Evolutionary conservation across 305 asterid genomes (phyloP).

Genomic region (Petunia hybrid): DNA sequence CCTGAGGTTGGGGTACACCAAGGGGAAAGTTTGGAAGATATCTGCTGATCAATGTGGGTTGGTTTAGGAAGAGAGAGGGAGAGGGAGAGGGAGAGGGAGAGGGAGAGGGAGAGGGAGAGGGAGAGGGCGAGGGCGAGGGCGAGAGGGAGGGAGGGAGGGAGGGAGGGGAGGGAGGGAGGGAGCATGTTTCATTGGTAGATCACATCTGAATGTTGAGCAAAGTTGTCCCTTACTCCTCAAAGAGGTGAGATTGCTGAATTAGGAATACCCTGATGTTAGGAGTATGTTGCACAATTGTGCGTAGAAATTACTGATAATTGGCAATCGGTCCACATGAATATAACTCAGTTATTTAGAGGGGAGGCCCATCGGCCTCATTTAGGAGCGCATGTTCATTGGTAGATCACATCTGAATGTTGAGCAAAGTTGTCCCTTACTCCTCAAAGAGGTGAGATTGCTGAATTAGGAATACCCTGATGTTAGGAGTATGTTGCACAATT

Average conservation of each 20-base stretch:
- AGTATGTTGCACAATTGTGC: no score
- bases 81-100: accelerated
- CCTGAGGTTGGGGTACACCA: not conserved
- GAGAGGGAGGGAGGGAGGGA: no score
- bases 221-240: not conserved
- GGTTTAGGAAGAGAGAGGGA: no score
- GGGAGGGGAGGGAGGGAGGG: no score
- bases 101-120: not conserved
- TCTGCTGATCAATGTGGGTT: no score
- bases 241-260: constrained; percentile 4
- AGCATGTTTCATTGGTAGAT: not conserved
- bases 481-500: no score
- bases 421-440: not conserved
- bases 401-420: not conserved
- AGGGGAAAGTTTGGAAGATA: no score
- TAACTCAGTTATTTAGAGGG: no score
- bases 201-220: not conserved
- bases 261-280: not conserved
- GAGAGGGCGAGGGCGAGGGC: not conserved
- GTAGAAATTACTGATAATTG: no score
- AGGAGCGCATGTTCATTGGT: not conserved
- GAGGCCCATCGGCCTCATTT: no score
- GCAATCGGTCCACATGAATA: no score
- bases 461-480: not conserved
- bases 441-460: constrained; percentile 1